phyloP scores from a whole-genome alignment of 2,329 filamentous ascomycete species.

The Helotiales sp. region DNA sequence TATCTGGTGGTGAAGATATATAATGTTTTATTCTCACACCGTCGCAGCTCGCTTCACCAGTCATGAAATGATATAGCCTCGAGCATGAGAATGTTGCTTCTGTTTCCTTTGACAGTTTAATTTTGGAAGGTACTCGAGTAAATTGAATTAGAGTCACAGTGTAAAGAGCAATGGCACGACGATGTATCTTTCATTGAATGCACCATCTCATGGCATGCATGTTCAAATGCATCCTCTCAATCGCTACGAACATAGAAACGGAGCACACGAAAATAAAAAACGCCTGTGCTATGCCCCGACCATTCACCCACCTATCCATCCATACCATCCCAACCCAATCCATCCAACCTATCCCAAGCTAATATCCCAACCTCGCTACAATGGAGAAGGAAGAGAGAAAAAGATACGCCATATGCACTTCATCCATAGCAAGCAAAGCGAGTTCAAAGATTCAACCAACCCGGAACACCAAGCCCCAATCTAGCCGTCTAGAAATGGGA shows the following conservation, averaged over 20 bases:
- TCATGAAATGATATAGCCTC: no score
- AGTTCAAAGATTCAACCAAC: not conserved
- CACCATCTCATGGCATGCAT: not conserved
- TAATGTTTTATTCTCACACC: no score
- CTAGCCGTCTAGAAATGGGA: slow-evolving; percentile 18
- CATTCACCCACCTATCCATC: not conserved
- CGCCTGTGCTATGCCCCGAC: slow-evolving; percentile 13
- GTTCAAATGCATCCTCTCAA: not conserved
- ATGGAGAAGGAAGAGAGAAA: not conserved
- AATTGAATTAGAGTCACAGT: no score
- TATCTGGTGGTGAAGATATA: no score
- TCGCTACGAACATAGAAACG: not conserved
- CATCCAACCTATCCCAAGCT: not conserved
- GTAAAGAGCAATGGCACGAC: not conserved
- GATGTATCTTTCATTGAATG: not conserved
- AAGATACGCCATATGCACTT: slow-evolving; percentile 3
- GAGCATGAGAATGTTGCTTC: no score
- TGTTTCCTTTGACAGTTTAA: no score
- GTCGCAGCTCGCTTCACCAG: no score
- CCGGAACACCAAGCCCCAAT: slow-evolving; percentile 14
- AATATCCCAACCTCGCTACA: slow-evolving; percentile 2
- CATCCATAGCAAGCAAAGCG: not conserved
- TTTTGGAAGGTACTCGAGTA: no score
- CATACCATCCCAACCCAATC: not conserved
- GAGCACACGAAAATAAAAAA: not conserved